phyloP scores from a whole-genome alignment of 257 asterid genomes.

The Gentiana dahurica region DNA sequence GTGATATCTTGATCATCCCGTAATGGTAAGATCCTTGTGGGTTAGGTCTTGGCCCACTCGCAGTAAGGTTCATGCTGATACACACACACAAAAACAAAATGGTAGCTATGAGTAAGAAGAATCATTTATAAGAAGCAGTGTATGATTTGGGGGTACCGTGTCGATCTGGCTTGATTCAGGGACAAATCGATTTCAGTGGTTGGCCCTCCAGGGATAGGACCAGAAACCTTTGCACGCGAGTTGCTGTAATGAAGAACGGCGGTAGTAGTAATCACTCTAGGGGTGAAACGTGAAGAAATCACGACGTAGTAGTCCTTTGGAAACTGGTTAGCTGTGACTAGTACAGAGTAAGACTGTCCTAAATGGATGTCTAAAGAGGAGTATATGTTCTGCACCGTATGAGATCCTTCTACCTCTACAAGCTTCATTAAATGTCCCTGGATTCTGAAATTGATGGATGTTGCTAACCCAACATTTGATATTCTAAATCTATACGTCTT shows the following conservation, averaged over 20 bases:
- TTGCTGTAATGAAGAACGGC: conserved; percentile 86
- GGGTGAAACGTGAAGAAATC: conserved; percentile 71
- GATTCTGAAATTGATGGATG: conserved; percentile 79
- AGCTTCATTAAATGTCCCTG: conserved; percentile 83
- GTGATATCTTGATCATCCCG: conserved; percentile 68
- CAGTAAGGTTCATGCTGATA: conserved; percentile 71
- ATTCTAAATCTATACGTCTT: conserved; percentile 87
- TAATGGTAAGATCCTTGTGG: conserved; percentile 98
- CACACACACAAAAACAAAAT: conserved; percentile 7
- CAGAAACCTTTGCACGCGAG: conserved; percentile 56
- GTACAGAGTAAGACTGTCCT: conserved; percentile 86
- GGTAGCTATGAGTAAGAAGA: no score
- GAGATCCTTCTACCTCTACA: conserved; percentile 97
- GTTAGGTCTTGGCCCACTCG: conserved; percentile 96
- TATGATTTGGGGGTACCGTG: conserved; percentile 32
- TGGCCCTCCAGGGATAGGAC: conserved; percentile 76
- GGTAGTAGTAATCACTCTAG: conserved; percentile 62
- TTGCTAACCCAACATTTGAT: conserved; percentile 71
- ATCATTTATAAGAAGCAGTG: no score
- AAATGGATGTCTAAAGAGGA: conserved; percentile 68
- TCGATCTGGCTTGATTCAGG: conserved; percentile 80
- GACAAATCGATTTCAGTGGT: conserved; percentile 62
- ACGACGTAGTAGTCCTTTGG: conserved; percentile 78
- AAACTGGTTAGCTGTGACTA: conserved; percentile 74
- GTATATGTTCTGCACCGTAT: conserved; percentile 67